Base-by-base conservation (phyloP, 2,329 filamentous ascomycete species). In the Berkeleyomyces rouxiae region DNA sequence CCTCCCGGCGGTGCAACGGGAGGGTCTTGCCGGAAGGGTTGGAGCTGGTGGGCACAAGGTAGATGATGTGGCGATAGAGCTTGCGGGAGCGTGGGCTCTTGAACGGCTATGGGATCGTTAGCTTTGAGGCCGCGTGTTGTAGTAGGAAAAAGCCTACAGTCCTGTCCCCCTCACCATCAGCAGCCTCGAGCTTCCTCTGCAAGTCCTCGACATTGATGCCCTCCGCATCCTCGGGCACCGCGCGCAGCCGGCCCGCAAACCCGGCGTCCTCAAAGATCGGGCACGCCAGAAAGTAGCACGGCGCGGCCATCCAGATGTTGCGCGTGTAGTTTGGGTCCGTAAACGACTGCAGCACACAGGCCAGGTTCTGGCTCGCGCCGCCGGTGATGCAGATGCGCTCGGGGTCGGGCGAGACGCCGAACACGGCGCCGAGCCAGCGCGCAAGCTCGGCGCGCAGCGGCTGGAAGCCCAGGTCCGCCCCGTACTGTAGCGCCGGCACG, bases 1-100 rank as follows among this genome's bases (percentile, higher is more conserved):
- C 76, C 66, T 84, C 75, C 3, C 93, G 81, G 37, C 86, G 81
- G 16, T 73, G 71, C 3, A 90, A 72, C 11, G 85, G 83, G 84
- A 95, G 92, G 2, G 88, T 90, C 69, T 86, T 86, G 39, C 86
- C 89, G 0, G 87, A 90, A 0, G 93, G 93, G 70, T 97, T 97
- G 58, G 88, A 84, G 71, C 91, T 95, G 0, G 90, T 90, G 0
- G 93, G 89, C 11, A 95, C 90, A 40, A 83, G 82, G 71, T 97
- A 97, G 68, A 99, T 86, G 67, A 96, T 72, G 70, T 96, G 88
- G 62, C 84, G 85, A 75, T 95, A 97, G 62, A 88, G 81, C 69
- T 95, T 95, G 46, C 83, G 80, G 11, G 81, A 76, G 16, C 80
- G 77, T 0, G 76, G 71, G 37, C 69, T 64, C 53, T 89, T 90